These are phyloP conservation scores for Paramecium pentaurelia DNA, from an alignment of 73 alveolate species.

Conservation along the genomic window DNA sequence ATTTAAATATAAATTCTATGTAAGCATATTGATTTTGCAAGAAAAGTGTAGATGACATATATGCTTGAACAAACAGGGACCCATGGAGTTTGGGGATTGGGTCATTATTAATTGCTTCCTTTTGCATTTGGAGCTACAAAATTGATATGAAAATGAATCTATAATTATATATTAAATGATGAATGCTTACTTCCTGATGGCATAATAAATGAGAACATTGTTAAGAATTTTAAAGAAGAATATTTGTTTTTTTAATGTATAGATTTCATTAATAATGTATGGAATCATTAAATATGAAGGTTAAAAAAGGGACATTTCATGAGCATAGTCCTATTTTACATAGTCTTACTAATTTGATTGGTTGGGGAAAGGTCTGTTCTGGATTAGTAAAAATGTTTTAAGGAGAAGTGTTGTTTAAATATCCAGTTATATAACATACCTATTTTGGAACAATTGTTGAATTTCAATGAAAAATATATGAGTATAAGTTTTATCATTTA, in stretches of 20 bases:
- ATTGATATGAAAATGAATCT: background rate
- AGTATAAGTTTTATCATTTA: background rate
- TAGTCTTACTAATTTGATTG: background rate
- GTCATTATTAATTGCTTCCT: constrained; percentile 96
- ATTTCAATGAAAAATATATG: background rate
- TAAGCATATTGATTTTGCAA: constrained; percentile 86
- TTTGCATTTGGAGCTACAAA: constrained; percentile 91
- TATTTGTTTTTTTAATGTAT: background rate
- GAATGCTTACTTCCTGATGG: background rate
- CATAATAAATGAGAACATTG: background rate
- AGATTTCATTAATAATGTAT: background rate
- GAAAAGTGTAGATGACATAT: constrained; percentile 88
- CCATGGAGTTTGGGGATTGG: constrained; percentile 99
- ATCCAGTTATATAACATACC: background rate
- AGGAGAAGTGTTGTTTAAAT: background rate
- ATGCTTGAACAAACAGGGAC: constrained; percentile 99
- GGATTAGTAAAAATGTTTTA: constrained; percentile 6
- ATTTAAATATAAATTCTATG: background rate
- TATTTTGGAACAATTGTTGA: background rate
- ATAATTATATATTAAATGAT: background rate
- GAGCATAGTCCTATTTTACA: background rate
- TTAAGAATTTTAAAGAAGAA: background rate
- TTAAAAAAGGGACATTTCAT: constrained; percentile 32
- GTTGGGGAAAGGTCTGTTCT: background rate
- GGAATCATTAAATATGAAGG: background rate